Evolutionary conservation across 108 stramenopile species (phyloP), one percentile per base, ranked within the genome.

Genomic region (Skeletonema tropicum): DNA sequence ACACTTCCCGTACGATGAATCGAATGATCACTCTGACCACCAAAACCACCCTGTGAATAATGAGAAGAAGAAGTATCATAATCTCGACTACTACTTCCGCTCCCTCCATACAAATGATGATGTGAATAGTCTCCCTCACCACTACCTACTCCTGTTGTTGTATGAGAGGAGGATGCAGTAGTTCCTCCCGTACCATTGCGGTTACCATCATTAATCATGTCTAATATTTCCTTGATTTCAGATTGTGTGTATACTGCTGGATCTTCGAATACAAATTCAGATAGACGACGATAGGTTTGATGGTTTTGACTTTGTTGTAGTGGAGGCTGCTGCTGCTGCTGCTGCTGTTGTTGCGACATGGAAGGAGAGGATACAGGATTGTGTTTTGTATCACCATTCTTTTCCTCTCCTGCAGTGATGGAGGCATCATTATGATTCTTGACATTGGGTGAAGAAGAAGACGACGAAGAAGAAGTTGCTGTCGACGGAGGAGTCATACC

Each of bases 161-260:
- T 11, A 67, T 68, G 2, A 64, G 70, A 32, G 55, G 80, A 63
- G 41, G 59, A 67, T 39, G 62, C 23, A 49, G 52, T 60, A 33
- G 29, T 38, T 10, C 74, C 82, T 45, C 73, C 36, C 36, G 69
- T 33, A 2, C 45, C 21, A 57, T 38, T 62, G 25, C 76, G 77
- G 78, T 94, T 92, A 19, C 94, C 94, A 74, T 92, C 91, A 69
- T 92, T 88, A 75, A 93, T 93, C 92, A 93, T 90, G 57, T 95
- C 94, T 30, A 95, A 66, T 82, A 95, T 89, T 17, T 92, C 88
- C 57, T 87, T 81, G 57, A 95, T 93, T 70, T 95, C 94, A 61
- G 75, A 73, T 58, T 88, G 88, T 0, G 90, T 82, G 66, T 95
- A 95, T 5, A 86, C 82, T 33, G 91, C 79, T 6, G 89, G 90